A percentile compares a stretch with the other conserved stretches of the same genome.
Evolutionary conservation across 257 asterid species (phyloP).

Genomic region (Scutellaria baicalensis): DNA sequence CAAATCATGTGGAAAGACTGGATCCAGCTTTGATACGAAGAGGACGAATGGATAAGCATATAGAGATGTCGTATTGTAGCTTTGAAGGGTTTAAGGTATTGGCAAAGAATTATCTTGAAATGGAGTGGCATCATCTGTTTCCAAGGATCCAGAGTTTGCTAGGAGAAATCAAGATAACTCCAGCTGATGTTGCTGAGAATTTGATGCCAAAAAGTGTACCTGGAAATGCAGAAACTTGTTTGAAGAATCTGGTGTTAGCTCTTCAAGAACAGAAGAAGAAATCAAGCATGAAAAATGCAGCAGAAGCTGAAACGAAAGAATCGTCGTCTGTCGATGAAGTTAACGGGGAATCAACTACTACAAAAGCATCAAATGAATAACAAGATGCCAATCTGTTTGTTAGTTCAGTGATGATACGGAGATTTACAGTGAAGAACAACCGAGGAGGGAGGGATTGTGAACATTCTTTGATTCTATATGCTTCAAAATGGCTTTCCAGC

Average conservation of each 20-base stretch:
- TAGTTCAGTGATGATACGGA: background rate
- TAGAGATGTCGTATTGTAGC: slow-evolving; percentile 34
- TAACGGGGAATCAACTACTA: background rate
- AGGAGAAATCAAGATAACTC: slow-evolving; percentile 25
- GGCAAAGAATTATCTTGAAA: slow-evolving; percentile 20
- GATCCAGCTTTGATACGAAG: slow-evolving; percentile 35
- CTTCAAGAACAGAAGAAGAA: slow-evolving; percentile 12
- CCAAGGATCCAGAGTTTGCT: slow-evolving; percentile 17
- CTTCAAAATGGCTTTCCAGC: no score
- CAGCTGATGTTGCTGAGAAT: slow-evolving; percentile 42
- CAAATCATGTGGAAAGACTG: slow-evolving; percentile 31
- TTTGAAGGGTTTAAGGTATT: slow-evolving; percentile 36
- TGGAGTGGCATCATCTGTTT: slow-evolving; percentile 30
- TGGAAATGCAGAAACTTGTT: slow-evolving; percentile 14
- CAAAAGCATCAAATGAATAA: background rate
- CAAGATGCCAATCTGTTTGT: background rate
- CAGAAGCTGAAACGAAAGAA: background rate
- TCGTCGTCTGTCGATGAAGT: background rate
- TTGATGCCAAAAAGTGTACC: slow-evolving; percentile 26
- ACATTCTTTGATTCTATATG: no score
- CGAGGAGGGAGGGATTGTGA: background rate
- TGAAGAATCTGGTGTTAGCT: slow-evolving; percentile 18
- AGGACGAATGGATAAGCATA: slow-evolving; percentile 43
- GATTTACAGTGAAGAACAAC: background rate
- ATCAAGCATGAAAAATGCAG: background rate